Conservation (phyloP, 2,329 filamentous ascomycete genomes). For the Calonectria montana region DNA sequence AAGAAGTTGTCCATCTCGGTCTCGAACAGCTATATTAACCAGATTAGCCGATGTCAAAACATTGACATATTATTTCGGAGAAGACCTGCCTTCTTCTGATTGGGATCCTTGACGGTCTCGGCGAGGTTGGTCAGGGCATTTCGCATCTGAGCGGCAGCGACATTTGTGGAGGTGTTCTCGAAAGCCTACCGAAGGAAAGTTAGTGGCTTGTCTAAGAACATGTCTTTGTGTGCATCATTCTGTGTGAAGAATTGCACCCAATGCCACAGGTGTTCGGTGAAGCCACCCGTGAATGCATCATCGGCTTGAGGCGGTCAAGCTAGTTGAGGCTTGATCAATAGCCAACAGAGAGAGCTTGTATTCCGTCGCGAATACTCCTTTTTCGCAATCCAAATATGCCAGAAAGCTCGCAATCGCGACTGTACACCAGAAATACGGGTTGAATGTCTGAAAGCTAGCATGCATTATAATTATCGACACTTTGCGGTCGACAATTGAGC, state of each 20-base stretch:
- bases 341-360: not conserved
- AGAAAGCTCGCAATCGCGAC: not conserved
- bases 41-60: conserved; percentile 17
- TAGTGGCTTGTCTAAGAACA: conserved; percentile 33
- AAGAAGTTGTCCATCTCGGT: conserved; percentile 99
- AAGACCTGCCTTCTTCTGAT: conserved; percentile 80
- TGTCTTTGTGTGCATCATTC: not conserved
- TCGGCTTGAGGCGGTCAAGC: conserved; percentile 18
- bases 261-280: not conserved
- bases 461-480: not conserved
- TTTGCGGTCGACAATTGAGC: not conserved
- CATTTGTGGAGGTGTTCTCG: conserved; percentile 98
- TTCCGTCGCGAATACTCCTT: not conserved
- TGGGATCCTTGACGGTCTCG: conserved; percentile 87
- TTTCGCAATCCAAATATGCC: no score
- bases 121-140: conserved; percentile 94
- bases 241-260: not conserved
- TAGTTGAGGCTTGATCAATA: not conserved
- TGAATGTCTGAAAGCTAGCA: not conserved
- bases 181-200: conserved; percentile 76
- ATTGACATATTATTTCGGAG: not conserved
- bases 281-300: not conserved
- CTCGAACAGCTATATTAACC: conserved; percentile 79
- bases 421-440: no score
- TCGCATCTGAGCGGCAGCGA: conserved; percentile 98